Conservation (phyloP, 1,284 basidiomycete species). For the Leccinum ambiguum region DNA sequence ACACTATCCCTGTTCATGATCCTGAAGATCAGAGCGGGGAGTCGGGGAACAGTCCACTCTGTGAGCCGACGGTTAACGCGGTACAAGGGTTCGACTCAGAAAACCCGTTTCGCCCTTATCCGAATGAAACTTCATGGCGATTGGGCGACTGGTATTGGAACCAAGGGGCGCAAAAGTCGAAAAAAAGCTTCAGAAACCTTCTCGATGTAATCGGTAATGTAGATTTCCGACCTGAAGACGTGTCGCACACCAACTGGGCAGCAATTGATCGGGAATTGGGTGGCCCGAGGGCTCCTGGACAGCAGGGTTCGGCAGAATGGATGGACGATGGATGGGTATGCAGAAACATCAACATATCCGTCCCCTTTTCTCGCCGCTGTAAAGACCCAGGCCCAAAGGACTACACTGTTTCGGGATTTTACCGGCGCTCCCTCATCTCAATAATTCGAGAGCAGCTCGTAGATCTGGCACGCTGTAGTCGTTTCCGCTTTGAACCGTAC, state of each 20-base stretch:
- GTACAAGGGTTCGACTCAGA: not conserved
- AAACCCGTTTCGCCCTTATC: not conserved
- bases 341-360: not conserved
- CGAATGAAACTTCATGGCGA: not conserved
- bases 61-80: not conserved
- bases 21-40: not conserved
- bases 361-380: not conserved
- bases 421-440: not conserved
- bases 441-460: not conserved
- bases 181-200: constrained; percentile 1
- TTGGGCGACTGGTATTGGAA: constrained; percentile 1
- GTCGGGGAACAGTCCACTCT: not conserved
- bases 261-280: not conserved
- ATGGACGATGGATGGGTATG: not conserved
- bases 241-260: not conserved
- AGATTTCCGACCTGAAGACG: not conserved
- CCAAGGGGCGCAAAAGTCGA: not conserved
- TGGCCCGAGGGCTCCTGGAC: not conserved
- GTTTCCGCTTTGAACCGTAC: not conserved
- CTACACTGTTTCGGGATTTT: not conserved
- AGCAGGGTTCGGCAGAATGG: not conserved
- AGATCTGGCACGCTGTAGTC: not conserved
- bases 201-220: not conserved
- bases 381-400: not conserved
- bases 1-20: not conserved